Evolutionary conservation across 805 yeast species (phyloP).

Genomic region (Schwanniomyces occidentalis): DNA sequence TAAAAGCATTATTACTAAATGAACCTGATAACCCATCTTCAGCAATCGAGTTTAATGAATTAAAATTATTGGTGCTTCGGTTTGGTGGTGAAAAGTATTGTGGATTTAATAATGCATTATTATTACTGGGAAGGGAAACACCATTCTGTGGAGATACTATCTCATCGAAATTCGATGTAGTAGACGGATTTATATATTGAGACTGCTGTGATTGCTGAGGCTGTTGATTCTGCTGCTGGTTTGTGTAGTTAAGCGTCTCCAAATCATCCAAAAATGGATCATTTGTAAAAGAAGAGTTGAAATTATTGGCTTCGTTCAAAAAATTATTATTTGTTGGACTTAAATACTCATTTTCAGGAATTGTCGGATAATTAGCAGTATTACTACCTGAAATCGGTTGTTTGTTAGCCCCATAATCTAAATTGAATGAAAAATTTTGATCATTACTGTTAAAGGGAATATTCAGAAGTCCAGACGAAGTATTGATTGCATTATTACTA

Average conservation of each 20-base stretch:
- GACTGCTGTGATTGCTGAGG: constrained; percentile 9
- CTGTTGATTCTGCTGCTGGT: constrained; percentile 9
- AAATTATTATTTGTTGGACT: constrained; percentile 12
- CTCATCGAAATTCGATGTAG: constrained; percentile 34
- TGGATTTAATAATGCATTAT: constrained; percentile 27
- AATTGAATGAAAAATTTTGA: constrained; percentile 1
- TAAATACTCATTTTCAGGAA: constrained; percentile 5
- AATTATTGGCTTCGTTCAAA: constrained; percentile 15
- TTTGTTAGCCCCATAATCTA: constrained; percentile 1
- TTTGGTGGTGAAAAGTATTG: constrained; percentile 44
- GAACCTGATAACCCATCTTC: constrained; percentile 22
- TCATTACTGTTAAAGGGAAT: not conserved
- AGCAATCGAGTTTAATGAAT: constrained; percentile 33
- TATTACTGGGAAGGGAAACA: constrained; percentile 5
- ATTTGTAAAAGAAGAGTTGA: constrained; percentile 17
- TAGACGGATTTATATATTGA: constrained; percentile 16
- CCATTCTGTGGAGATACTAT: constrained; percentile 34
- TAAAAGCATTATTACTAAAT: constrained; percentile 20
- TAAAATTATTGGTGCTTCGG: constrained; percentile 20
- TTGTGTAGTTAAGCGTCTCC: constrained; percentile 17
- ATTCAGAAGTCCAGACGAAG: not conserved
- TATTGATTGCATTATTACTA: constrained; percentile 5
- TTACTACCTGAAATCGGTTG: constrained; percentile 1
- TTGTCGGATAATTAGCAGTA: not conserved
- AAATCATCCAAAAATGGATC: constrained; percentile 36